Base-by-base conservation (phyloP, 2,329 filamentous ascomycete species). In the Xylariomycetidae sp. region DNA sequence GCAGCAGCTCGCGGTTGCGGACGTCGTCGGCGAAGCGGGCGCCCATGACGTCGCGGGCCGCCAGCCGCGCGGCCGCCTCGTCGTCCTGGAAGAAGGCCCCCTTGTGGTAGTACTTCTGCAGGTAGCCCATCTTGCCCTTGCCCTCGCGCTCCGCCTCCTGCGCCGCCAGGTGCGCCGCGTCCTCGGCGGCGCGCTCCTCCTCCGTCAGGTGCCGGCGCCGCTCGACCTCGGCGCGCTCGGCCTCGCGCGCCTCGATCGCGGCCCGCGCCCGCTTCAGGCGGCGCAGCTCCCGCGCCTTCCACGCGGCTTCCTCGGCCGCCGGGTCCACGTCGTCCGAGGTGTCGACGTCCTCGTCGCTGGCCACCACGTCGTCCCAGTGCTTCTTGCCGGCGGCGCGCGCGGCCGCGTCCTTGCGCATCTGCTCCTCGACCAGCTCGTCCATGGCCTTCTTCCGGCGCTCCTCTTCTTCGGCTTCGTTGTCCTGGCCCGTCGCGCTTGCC, bases 21-120 rank as follows among this genome's bases (percentile, higher is more conserved):
- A 90, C 77, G 41, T 95, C 87, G 56, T 96, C 90, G 31, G 74
- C 79, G 48, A 92, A 93, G 31, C 76, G 69, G 2, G 82, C 76
- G 10, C 89, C 89, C 77, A 94, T 94, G 44, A 95, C 71, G 54
- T 95, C 85, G 29, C 92, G 72, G 53, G 81, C 74, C 43, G 85
- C 79, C 28, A 95, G 67, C 1, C 86, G 85, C 42, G 85, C 78
- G 12, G 77, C 78, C 47, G 80, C 77, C 32, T 80, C 72, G 49
- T 93, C 85, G 32, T 89, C 86, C 46, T 83, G 84, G 67, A 86
- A 96, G 66, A 96, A 98, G 12, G 92, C 92, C 30, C 92, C 92
- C 64, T 89, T 90, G 70, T 98, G 92, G 61, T 86, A 89, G 65
- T 96, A 98, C 56, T 89, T 88, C 55, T 95, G 89, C 84, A 96